Conservation (phyloP, 2,329 filamentous ascomycete species). For the Aspergillus terreus region DNA sequence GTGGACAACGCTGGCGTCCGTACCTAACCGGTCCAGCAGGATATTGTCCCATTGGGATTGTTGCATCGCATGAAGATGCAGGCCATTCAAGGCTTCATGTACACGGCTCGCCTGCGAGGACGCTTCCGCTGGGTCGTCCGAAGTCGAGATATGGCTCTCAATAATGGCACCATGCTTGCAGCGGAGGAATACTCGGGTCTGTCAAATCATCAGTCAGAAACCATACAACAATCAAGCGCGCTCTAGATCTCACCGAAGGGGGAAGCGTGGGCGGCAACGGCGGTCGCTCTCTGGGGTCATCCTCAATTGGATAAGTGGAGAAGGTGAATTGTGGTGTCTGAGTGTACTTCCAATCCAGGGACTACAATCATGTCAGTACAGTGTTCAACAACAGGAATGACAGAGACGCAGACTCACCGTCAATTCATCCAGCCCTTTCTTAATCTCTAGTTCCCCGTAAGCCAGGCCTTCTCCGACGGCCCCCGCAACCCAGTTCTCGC, state of each 20-base stretch:
- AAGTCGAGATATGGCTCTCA: constrained; percentile 38
- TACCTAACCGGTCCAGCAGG: constrained; percentile 16
- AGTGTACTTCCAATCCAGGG: constrained; percentile 66
- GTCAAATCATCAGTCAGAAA: background rate
- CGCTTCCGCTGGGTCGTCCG: constrained; percentile 27
- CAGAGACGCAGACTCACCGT: constrained; percentile 43
- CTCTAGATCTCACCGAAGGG: constrained; percentile 37
- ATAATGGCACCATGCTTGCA: constrained; percentile 39
- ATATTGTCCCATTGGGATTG: constrained; percentile 24
- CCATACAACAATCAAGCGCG: background rate
- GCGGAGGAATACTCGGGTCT: constrained; percentile 42
- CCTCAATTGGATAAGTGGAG: constrained; percentile 57
- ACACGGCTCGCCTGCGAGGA: constrained; percentile 31
- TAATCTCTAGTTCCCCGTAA: constrained; percentile 50
- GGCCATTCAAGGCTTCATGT: constrained; percentile 33
- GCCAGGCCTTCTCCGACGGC: constrained; percentile 51
- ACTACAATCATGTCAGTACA: constrained; percentile 24
- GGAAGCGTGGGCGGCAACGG: constrained; percentile 48
- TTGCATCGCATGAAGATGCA: constrained; percentile 49
- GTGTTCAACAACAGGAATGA: background rate
- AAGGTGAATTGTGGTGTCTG: constrained; percentile 84
- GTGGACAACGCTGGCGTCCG: constrained; percentile 13
- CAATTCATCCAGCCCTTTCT: constrained; percentile 56
- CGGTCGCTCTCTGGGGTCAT: constrained; percentile 57
- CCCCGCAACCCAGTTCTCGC: constrained; percentile 36